These are phyloP conservation scores for Clitoria ternatea DNA, from an alignment of 306 rosid species.

Conservation along the genomic window DNA sequence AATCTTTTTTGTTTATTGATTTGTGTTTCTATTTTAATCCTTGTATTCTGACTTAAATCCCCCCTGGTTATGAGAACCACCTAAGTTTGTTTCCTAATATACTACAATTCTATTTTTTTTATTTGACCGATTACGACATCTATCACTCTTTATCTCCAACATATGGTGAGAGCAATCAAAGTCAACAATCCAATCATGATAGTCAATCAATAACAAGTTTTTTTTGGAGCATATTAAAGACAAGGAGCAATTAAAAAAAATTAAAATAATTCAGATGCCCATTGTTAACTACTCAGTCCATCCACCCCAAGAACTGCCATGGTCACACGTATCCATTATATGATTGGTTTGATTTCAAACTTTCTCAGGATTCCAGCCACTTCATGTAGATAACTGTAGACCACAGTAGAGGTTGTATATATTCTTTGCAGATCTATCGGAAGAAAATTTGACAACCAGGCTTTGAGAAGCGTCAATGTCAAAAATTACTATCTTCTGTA, in stretches of 20 bases:
- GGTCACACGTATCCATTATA: neutral
- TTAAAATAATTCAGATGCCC: neutral
- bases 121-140: too few relatives aligned
- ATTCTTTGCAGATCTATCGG: neutral
- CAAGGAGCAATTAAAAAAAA: neutral
- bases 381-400: neutral
- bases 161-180: too few relatives aligned
- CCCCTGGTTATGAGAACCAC: too few relatives aligned
- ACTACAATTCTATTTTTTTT: too few relatives aligned
- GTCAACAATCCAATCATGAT: too few relatives aligned
- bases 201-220: too few relatives aligned
- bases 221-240: conserved; percentile 7
- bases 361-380: neutral
- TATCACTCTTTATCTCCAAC: too few relatives aligned
- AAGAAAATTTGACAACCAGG: neutral
- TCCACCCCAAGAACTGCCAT: neutral
- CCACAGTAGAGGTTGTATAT: neutral
- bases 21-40: too few relatives aligned
- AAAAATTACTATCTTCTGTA: conserved; percentile 51
- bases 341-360: conserved; percentile 8
- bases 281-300: neutral
- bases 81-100: too few relatives aligned
- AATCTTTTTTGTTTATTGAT: too few relatives aligned
- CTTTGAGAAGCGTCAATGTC: conserved; percentile 15
- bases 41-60: too few relatives aligned